Conservation (phyloP, 148 eudicot species). For the Arctostaphylos glauca region DNA sequence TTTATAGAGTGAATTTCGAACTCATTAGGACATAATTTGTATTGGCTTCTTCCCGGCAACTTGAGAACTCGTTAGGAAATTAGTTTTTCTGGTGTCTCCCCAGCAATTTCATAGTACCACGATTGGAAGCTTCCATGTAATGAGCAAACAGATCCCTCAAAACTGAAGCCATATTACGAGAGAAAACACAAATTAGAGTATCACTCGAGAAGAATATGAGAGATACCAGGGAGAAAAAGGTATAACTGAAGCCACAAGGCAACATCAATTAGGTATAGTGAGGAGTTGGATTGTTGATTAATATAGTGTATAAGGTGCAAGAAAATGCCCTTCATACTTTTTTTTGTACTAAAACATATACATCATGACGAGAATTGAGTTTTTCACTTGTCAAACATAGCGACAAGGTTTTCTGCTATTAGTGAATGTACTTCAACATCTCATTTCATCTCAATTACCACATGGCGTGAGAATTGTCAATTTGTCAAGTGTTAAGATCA, state of each 20-base stretch:
- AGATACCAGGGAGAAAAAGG: too few species aligned
- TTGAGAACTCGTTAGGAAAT: too few species aligned
- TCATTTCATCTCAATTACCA: not conserved
- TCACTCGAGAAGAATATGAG: not conserved
- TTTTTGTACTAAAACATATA: too few species aligned
- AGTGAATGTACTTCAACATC: not conserved
- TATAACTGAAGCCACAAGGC: not conserved
- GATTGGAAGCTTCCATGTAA: conserved; percentile 84
- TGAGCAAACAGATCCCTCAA: conserved; percentile 75
- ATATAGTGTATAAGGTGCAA: too few species aligned
- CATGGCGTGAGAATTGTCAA: not conserved
- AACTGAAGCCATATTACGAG: conserved; percentile 51
- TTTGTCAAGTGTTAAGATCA: not conserved
- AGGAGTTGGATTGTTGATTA: too few species aligned
- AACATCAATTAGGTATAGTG: too few species aligned
- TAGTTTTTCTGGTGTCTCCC: too few species aligned
- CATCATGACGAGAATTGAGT: not conserved
- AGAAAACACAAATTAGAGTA: not conserved
- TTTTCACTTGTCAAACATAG: not conserved
- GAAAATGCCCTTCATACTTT: too few species aligned
- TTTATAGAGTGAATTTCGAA: not conserved
- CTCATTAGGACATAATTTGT: conserved; percentile 44
- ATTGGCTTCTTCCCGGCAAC: conserved; percentile 61
- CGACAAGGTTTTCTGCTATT: not conserved
- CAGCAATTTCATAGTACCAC: conserved; percentile 87